Evolutionary conservation across 768 basidiomycete species (phyloP).

Genomic region (Lactarius hengduanensis): DNA sequence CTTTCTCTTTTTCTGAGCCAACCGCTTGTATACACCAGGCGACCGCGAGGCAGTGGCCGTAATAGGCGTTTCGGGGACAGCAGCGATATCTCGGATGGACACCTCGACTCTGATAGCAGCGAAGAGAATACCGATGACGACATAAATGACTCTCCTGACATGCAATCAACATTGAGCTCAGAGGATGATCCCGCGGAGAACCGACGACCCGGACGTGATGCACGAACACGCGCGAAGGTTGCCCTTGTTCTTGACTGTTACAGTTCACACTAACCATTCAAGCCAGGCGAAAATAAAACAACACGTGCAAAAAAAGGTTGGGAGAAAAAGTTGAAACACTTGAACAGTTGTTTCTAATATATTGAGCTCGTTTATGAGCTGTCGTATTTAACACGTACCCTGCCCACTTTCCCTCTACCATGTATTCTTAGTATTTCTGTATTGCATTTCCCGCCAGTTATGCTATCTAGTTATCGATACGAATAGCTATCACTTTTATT

Average conservation of each 20-base stretch:
- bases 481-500: neutral
- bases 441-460: constrained; percentile 3
- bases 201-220: constrained; percentile 35
- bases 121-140: constrained; percentile 29
- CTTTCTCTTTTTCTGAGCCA: constrained; percentile 9
- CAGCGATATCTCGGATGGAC: constrained; percentile 35
- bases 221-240: constrained; percentile 39
- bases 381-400: constrained; percentile 11
- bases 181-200: constrained; percentile 29
- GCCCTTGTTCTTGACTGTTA: neutral
- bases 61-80: constrained; percentile 33
- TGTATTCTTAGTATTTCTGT: constrained; percentile 11
- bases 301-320: constrained; percentile 31
- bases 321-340: constrained; percentile 14
- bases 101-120: constrained; percentile 25
- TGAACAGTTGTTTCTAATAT: neutral
- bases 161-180: constrained; percentile 23
- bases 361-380: neutral
- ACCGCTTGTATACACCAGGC: constrained; percentile 13
- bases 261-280: neutral
- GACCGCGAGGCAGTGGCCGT: constrained; percentile 31
- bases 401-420: neutral
- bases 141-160: constrained; percentile 9
- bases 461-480: constrained; percentile 9
- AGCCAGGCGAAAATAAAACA: constrained; percentile 35